These are phyloP conservation scores for Arabis alpina DNA, from an alignment of 345 rosid species.

Conservation along the genomic window DNA sequence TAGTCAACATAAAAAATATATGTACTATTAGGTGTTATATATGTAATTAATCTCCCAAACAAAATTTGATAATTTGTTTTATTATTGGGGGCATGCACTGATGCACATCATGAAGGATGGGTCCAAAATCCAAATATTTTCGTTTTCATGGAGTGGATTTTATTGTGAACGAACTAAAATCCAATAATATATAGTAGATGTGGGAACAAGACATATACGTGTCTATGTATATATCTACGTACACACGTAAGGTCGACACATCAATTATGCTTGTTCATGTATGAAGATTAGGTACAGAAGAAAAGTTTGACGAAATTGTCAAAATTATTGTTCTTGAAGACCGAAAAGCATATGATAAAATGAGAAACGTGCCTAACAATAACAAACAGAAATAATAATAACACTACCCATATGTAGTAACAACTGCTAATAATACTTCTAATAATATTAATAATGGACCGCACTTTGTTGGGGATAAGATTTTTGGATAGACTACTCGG, in stretches of 20 bases:
- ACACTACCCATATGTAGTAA: background rate
- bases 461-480: constrained; percentile 20
- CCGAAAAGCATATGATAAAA: constrained; percentile 36
- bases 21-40: background rate
- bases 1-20: constrained; percentile 12
- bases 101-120: background rate
- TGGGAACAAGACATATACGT: constrained; percentile 19
- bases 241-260: constrained; percentile 33
- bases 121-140: constrained; percentile 32
- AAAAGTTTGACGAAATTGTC: constrained; percentile 37
- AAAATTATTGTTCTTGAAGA: constrained; percentile 20
- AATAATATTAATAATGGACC: constrained; percentile 25
- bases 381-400: constrained; percentile 28
- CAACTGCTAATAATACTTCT: background rate
- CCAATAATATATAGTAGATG: constrained; percentile 26
- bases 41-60: background rate
- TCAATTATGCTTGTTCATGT: constrained; percentile 19
- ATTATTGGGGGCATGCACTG: constrained; percentile 12
- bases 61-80: background rate
- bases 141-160: constrained; percentile 18
- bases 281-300: constrained; percentile 29
- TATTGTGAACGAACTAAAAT: constrained; percentile 16
- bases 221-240: constrained; percentile 2
- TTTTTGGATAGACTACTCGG: constrained; percentile 21
- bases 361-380: constrained; percentile 37